Conservation (phyloP, 441 rosid genomes). For the Erodium chrysanthum region DNA sequence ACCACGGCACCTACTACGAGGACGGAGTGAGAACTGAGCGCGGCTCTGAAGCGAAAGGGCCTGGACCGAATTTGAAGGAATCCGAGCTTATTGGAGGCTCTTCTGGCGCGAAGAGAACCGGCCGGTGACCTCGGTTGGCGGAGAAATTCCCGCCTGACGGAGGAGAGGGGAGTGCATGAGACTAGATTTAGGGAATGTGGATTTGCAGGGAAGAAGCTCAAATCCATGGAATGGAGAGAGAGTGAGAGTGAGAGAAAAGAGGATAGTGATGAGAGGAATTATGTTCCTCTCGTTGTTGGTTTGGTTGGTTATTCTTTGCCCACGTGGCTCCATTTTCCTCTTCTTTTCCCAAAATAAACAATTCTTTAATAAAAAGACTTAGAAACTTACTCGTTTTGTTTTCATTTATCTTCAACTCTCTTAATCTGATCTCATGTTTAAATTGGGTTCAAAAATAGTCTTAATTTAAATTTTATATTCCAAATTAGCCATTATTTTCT, state of each 20-base stretch:
- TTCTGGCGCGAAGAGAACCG: conserved; percentile 25
- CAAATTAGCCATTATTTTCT: too few species aligned
- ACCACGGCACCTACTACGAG: conserved; percentile 42
- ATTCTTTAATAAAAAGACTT: too few species aligned
- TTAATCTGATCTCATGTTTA: too few species aligned
- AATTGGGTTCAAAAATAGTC: too few species aligned
- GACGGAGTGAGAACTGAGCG: conserved; percentile 35
- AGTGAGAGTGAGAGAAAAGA: background rate
- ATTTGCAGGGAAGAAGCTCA: conserved; percentile 27
- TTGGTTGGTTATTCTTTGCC: conserved; percentile 1
- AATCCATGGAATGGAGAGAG: conserved; percentile 28
- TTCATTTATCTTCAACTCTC: too few species aligned
- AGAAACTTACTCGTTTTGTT: too few species aligned
- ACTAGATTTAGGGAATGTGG: conserved; percentile 30
- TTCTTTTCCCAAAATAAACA: too few species aligned
- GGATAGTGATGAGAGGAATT: conserved; percentile 2
- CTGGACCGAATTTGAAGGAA: conserved; percentile 25
- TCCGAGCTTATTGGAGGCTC: conserved; percentile 21
- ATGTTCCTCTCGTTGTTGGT: conserved; percentile 3
- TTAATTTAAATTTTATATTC: too few species aligned
- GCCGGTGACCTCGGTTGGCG: conserved; percentile 43
- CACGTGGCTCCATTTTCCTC: background rate
- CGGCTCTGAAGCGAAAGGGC: conserved; percentile 36
- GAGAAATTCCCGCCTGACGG: conserved; percentile 37
- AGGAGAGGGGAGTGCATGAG: conserved; percentile 30